Base-by-base conservation (phyloP, 306 rosid genomes). In the Pterocarpus santalinus region DNA sequence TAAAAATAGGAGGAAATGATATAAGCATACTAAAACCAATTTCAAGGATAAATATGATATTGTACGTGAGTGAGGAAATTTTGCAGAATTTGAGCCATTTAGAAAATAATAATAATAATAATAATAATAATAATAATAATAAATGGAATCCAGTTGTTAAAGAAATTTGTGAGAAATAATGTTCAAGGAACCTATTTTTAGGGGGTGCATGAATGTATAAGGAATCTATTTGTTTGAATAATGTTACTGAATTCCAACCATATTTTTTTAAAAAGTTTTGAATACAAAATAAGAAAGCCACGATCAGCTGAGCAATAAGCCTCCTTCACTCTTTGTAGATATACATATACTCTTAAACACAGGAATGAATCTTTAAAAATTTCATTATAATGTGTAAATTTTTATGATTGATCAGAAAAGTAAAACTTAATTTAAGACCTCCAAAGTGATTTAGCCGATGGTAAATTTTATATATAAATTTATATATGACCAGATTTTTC, bases 151-250 rank as follows among this genome's bases (percentile, higher is more conserved):
- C 53, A 46, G 28, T 16, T 58, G 77, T 70, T 46, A 39, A 57
- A 61, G 65, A 70, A 43, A 44, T 28, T 69, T n/a, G 61, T 67
- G 35, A 56, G 76, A 30, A 69, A 46, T 73, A 69, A 46, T 73
- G 10, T 55, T 15, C 22, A 55, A 3, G 60, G 28, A 3, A 15
- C 15, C 1, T 46, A 22, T 22, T 22, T 22, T 22, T 22, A 22
- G 28, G 28, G 28, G 28, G 28, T 22, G 28, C 28, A 22, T 46
- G 52, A 10, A 7, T 46, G 9, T 46, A 10, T 7, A 7, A 46
- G 52, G 52, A 8, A 5, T 46, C 52, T 46, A 46, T 56, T 17
- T 22, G 41, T 62, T 33, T 56, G 6, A 43, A 30, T 28, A 15
- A 65, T 38, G 51, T 65, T 36, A 65, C 13, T 65, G 5, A 38